Percentiles rank a stretch among this genome's conserved stretches.
Evolutionary conservation across 2,329 filamentous ascomycete genomes (phyloP).

Genomic region (Xylaria sp.): DNA sequence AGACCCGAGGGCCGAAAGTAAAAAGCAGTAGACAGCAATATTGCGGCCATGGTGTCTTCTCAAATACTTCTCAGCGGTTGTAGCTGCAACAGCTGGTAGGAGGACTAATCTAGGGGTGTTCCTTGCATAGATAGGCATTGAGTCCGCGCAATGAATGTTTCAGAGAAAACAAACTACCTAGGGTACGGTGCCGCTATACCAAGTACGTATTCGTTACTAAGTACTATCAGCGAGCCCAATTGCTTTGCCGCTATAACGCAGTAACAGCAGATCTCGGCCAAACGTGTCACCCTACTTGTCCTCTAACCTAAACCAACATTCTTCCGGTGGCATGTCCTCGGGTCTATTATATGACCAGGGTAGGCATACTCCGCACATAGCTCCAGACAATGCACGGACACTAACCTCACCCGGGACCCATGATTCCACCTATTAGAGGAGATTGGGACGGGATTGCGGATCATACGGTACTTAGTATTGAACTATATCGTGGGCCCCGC

Average conservation of each 20-base stretch:
- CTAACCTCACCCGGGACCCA: slow-evolving; percentile 6
- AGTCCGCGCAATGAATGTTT: not conserved
- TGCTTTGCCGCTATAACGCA: slow-evolving; percentile 7
- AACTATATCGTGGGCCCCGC: not conserved
- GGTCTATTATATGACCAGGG: slow-evolving; percentile 14
- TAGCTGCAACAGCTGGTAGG: not conserved
- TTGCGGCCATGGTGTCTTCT: slow-evolving; percentile 7
- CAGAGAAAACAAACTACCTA: not conserved
- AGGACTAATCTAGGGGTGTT: not conserved
- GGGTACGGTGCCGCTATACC: not conserved
- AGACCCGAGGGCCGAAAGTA: not conserved
- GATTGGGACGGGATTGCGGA: not conserved
- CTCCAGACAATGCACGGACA: slow-evolving; percentile 16
- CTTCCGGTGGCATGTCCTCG: slow-evolving; percentile 20
- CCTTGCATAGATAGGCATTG: not conserved
- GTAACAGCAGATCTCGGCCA: not conserved
- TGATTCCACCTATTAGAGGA: slow-evolving; percentile 18
- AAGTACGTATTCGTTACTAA: not conserved
- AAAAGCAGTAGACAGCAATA: not conserved
- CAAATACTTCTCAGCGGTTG: slow-evolving; percentile 14
- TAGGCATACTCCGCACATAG: too few species aligned
- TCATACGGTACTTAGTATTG: slow-evolving; percentile 7
- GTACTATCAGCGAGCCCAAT: not conserved
- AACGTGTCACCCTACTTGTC: not conserved
- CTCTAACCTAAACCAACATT: not conserved